Evolutionary conservation across 805 yeast species (phyloP), one percentile per base, ranked within the genome.

Genomic region (Candida sonorensis): DNA sequence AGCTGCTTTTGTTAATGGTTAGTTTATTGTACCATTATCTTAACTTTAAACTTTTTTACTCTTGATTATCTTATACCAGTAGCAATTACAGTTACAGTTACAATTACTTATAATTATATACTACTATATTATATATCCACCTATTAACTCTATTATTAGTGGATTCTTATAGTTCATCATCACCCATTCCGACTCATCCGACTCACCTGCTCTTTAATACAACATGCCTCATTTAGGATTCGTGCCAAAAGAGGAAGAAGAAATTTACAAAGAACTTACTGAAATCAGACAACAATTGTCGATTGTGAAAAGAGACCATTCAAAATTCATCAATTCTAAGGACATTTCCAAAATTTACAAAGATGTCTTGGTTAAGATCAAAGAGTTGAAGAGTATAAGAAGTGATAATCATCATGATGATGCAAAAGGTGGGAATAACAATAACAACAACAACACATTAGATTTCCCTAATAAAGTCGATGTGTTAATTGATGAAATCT

Each of bases 401-500:
- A 38, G 47, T 57, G 38, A 58, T 55, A 37, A 65, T 65, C 27
- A 51, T 55, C 19, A n/a, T n/a, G n/a, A n/a, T n/a, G n/a, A n/a
- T n/a, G n/a, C n/a, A n/a, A n/a, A n/a, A n/a, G n/a, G n/a, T n/a
- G n/a, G n/a, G n/a, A n/a, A n/a, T n/a, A n/a, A n/a, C n/a, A n/a
- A n/a, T 17, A 4, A 11, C 14, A 23, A n/a, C 10, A 7, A 12
- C 13, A 23, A n/a, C n/a, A 23, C 23, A 12, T 29, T 26, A 5
- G 41, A 29, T 21, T 23, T 40, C 17, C 74, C 75, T 29, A 71
- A 69, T 40, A 54, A 58, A 39, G 85, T 83, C 11, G 96, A 88
- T 50, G 64, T 75, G 8, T 68, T 83, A 9, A 66, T 85, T 26
- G 97, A 88, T 55, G 97, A 88, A 48, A 84, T 83, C 15, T 86